Conservation (phyloP, 208 protist species). For the Acanthamoeba triangularis region DNA sequence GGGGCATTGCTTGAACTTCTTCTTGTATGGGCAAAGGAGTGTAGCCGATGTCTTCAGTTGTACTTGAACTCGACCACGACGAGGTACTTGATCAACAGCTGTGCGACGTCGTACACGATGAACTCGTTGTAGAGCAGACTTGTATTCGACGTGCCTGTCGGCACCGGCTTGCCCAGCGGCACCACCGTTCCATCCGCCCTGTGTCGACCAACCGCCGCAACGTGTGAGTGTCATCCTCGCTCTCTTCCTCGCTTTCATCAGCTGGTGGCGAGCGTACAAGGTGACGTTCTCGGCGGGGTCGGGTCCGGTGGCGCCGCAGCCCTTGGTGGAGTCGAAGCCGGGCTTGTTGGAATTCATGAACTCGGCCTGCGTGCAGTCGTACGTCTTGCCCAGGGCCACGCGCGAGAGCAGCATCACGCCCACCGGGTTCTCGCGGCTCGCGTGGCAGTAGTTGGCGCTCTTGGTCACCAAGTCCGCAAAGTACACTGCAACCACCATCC, state of each 20-base stretch:
- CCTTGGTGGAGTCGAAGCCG: slow-evolving; percentile 74
- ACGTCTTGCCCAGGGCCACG: slow-evolving; percentile 81
- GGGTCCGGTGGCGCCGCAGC: slow-evolving; percentile 70
- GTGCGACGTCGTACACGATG: slow-evolving; percentile 86
- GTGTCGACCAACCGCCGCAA: neutral
- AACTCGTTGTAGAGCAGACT: slow-evolving; percentile 87
- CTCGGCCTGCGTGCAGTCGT: slow-evolving; percentile 74
- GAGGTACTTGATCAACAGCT: slow-evolving; percentile 74
- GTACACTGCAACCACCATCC: neutral
- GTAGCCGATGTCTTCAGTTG: neutral
- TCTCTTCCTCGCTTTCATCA: neutral
- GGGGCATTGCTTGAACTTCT: neutral
- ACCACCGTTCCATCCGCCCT: slow-evolving; percentile 53
- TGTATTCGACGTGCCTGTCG: slow-evolving; percentile 10
- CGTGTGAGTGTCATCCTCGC: neutral
- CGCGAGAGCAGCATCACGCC: slow-evolving; percentile 78
- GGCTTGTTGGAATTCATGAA: slow-evolving; percentile 78
- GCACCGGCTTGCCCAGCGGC: slow-evolving; percentile 76
- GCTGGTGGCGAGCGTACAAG: neutral
- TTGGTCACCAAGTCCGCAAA: slow-evolving; percentile 79
- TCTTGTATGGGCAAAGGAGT: neutral
- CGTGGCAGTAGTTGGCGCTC: slow-evolving; percentile 79
- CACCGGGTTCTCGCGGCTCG: slow-evolving; percentile 55
- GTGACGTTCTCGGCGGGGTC: slow-evolving; percentile 51
- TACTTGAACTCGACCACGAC: slow-evolving; percentile 70